These are phyloP conservation scores for Termitomyces sp. DNA, from an alignment of 768 basidiomycete genomes.

Conservation along the genomic window DNA sequence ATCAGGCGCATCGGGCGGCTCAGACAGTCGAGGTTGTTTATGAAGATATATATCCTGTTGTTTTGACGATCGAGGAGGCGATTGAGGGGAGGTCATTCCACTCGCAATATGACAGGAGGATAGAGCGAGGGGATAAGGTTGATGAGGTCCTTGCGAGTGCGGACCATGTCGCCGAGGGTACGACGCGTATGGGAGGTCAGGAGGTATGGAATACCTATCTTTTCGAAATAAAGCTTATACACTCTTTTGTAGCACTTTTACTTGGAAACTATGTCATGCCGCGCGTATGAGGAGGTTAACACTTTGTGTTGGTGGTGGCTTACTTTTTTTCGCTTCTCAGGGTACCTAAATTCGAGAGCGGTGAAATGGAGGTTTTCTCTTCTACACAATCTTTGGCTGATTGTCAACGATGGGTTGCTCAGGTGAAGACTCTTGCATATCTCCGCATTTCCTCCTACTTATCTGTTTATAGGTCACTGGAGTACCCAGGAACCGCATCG, in stretches of 20 bases:
- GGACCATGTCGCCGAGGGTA: constrained; percentile 8
- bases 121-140: constrained; percentile 10
- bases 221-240: not conserved
- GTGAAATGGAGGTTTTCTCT: constrained; percentile 14
- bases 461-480: constrained; percentile 7
- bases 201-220: constrained; percentile 2
- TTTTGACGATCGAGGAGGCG: constrained; percentile 15
- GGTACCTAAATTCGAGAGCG: constrained; percentile 13
- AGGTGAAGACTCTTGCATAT: not conserved
- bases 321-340: not conserved
- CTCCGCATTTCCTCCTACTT: not conserved
- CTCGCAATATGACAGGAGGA: constrained; percentile 9
- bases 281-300: constrained; percentile 4
- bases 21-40: constrained; percentile 9
- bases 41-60: constrained; percentile 6
- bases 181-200: constrained; percentile 14
- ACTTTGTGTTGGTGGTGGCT: not conserved
- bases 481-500: constrained; percentile 13
- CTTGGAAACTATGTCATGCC: constrained; percentile 14
- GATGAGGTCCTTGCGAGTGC: constrained; percentile 1
- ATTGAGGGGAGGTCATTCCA: constrained; percentile 9
- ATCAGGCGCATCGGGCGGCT: constrained; percentile 12
- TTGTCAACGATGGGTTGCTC: constrained; percentile 12
- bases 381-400: constrained; percentile 12
- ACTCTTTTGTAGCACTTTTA: constrained; percentile 10